Conservation (phyloP, 2,329 filamentous ascomycete genomes). For the Penicillium polonicum region DNA sequence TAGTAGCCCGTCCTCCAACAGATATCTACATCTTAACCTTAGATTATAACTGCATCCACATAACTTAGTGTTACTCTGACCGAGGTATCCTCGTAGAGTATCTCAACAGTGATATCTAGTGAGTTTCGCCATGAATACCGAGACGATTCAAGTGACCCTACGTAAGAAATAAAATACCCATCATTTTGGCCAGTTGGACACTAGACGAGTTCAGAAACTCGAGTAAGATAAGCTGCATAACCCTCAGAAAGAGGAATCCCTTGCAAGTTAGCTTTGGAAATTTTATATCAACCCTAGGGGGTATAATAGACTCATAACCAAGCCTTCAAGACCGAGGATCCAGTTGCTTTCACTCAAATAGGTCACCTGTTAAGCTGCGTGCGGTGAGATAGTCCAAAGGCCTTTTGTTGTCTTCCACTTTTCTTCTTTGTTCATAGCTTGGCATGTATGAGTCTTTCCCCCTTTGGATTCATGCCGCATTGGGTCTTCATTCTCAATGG, state of each 20-base stretch:
- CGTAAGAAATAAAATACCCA: too few species aligned
- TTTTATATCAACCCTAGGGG: background rate
- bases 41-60: too few species aligned
- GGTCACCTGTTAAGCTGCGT: background rate
- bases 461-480: background rate
- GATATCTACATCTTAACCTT: too few species aligned
- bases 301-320: background rate
- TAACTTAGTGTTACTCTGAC: too few species aligned
- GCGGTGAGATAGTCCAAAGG: background rate
- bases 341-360: background rate
- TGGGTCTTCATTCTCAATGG: background rate
- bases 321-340: background rate
- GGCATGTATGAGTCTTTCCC: background rate
- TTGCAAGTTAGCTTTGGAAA: background rate
- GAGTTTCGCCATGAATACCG: too few species aligned
- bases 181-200: background rate
- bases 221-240: background rate
- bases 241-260: background rate
- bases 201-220: background rate
- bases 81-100: too few species aligned
- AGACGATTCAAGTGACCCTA: too few species aligned
- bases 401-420: background rate
- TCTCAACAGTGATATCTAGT: too few species aligned
- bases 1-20: too few species aligned
- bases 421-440: background rate